These are phyloP conservation scores for Rubus parviflorus DNA, from an alignment of 306 rosid species.

Conservation along the genomic window DNA sequence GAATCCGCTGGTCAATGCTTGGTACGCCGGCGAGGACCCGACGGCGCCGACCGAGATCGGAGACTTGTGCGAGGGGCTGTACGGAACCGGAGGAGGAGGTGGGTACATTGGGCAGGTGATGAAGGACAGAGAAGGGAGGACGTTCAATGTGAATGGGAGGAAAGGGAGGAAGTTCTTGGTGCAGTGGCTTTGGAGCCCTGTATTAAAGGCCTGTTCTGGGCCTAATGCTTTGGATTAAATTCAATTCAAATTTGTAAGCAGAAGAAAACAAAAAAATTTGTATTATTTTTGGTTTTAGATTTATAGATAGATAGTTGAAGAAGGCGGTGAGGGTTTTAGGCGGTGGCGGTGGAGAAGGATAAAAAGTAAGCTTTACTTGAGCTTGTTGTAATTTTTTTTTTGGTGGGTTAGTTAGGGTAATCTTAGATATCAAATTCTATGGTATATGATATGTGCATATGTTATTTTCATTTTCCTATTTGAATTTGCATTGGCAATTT, in stretches of 20 bases:
- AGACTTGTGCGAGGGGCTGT: constrained; percentile 82
- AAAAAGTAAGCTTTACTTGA: constrained; percentile 26
- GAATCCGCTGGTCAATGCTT: constrained; percentile 70
- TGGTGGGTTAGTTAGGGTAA: neutral
- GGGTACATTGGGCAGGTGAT: constrained; percentile 85
- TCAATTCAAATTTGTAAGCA: neutral
- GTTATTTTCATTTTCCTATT: neutral
- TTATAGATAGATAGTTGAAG: neutral
- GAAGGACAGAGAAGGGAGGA: constrained; percentile 63
- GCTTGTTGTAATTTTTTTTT: constrained; percentile 18
- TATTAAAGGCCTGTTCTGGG: constrained; percentile 81
- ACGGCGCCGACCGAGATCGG: constrained; percentile 96
- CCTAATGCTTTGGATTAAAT: constrained; percentile 74
- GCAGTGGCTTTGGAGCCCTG: constrained; percentile 94
- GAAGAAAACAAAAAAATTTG: neutral
- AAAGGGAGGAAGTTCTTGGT: constrained; percentile 62
- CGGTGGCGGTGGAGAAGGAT: neutral
- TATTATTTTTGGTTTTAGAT: neutral
- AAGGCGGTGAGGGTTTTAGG: neutral
- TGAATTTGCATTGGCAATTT: constrained; percentile 1
- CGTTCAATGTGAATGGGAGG: constrained; percentile 68
- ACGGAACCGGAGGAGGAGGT: constrained; percentile 88
- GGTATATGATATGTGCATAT: neutral
- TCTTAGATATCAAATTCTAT: constrained; percentile 20
- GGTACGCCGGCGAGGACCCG: constrained; percentile 97